Evolutionary conservation across 306 rosid genomes (phyloP).

Genomic region (Pterocarpus santalinus): DNA sequence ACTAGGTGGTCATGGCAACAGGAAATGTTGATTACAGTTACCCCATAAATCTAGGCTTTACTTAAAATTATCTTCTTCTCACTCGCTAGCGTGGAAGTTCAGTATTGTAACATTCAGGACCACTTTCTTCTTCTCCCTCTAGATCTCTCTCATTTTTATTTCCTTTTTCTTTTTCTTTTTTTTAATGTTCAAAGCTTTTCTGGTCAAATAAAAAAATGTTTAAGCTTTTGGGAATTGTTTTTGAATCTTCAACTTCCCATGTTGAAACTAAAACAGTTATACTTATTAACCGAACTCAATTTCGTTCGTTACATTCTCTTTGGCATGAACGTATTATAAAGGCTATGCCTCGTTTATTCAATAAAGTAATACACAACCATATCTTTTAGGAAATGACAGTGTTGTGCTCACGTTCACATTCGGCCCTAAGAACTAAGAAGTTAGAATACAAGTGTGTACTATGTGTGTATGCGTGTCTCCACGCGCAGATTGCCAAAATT

Average conservation of each 20-base stretch:
- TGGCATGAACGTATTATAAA: background rate
- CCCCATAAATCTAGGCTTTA: slow-evolving; percentile 45
- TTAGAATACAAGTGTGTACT: background rate
- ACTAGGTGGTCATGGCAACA: background rate
- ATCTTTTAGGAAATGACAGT: slow-evolving; percentile 26
- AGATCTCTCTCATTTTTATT: background rate
- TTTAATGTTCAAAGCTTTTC: background rate
- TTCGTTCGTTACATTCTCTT: slow-evolving; percentile 15
- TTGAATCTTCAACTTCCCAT: too few relatives aligned
- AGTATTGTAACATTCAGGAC: slow-evolving; percentile 7
- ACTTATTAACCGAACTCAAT: background rate
- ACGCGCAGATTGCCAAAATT: background rate
- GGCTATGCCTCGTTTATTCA: background rate
- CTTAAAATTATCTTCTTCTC: background rate
- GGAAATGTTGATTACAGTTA: background rate
- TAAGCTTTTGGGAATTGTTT: too few relatives aligned
- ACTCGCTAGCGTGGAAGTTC: background rate
- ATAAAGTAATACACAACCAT: background rate
- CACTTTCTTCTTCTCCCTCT: slow-evolving; percentile 27
- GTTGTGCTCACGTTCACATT: background rate
- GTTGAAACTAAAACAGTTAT: background rate
- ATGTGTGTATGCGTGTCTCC: background rate
- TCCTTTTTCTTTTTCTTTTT: background rate
- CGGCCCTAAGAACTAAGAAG: background rate
- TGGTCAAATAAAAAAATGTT: too few relatives aligned